Evolutionary conservation across 768 basidiomycete genomes (phyloP), one percentile per base, ranked within the genome.

Genomic region (Kwoniella sp.): DNA sequence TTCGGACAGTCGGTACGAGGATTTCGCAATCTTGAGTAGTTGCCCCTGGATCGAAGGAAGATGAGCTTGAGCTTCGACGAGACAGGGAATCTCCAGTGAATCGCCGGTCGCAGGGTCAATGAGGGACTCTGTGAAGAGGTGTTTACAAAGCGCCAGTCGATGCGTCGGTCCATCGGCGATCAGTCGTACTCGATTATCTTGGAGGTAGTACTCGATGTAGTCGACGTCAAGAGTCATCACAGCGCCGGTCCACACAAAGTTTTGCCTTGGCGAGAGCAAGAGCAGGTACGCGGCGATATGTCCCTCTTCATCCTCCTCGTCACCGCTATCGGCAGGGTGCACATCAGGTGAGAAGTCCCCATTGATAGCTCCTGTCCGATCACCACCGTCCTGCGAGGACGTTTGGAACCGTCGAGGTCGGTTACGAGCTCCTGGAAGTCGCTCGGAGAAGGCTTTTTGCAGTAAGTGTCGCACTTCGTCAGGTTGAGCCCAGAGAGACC

Each of bases 241-340:
- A 33, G 88, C 83, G 8, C 95, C 95, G 58, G 89, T 90, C 95
- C 95, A 99, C 29, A 92, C 82, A 82, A 96, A 99, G 55, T 87
- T 87, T 12, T 84, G 86, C 24, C 88, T 85, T 24, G 96, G 93
- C 22, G 95, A 91, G 53, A 98, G 81, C 37, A 96, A 79, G 53
- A 99, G 84, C 30, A 99, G 81, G 77, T 98, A 98, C 57, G 86
- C 74, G 30, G 75, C 72, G 30, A 74, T 62, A 10, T 48, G 33
- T 0, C 64, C 64, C 0, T 70, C 67, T 22, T 44, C 40, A 6
- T 79, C 73, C 30, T 68, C 60, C 3, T 66, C 69, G 19, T 55
- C 64, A 4, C 67, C 68, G 5, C 54, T 60, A 15, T 64, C 66
- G 13, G 49, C 64, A 17, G 85, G 82, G 10, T 65, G 56, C 9